Conservation (phyloP, 2,329 filamentous ascomycete species). For the Gaeumannomyces sp. region DNA sequence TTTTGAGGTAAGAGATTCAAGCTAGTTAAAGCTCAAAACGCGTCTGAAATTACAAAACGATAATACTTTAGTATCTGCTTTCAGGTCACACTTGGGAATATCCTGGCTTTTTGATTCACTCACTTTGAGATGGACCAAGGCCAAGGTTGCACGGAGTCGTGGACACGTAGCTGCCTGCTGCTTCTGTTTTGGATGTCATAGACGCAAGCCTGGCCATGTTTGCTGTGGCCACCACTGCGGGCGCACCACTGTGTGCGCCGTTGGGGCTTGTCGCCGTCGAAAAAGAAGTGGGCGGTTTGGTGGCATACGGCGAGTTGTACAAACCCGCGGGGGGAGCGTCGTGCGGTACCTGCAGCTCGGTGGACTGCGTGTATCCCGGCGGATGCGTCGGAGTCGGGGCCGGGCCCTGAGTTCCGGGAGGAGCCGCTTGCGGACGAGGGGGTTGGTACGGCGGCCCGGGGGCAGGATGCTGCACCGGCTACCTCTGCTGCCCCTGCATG, state of each 20-base stretch:
- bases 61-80: no score
- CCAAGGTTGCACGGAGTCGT: no score
- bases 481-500: conserved; percentile 3
- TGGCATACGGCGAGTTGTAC: conserved; percentile 26
- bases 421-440: conserved; percentile 9
- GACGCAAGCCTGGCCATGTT: no score
- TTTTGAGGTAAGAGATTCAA: no score
- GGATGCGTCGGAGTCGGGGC: conserved; percentile 20
- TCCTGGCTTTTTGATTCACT: no score
- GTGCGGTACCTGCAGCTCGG: conserved; percentile 17
- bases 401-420: conserved; percentile 19
- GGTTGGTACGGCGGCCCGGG: conserved; percentile 16
- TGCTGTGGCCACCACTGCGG: not conserved
- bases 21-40: no score
- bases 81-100: no score
- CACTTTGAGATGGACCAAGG: no score
- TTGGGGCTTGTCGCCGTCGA: not conserved
- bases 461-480: conserved; percentile 18
- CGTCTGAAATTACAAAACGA: no score
- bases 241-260: not conserved
- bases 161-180: no score
- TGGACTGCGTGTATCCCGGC: conserved; percentile 20
- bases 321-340: conserved; percentile 19
- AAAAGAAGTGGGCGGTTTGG: conserved; percentile 20
- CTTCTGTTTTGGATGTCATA: no score